phyloP scores from a whole-genome alignment of 2,329 filamentous ascomycete genomes.

The Phyllosticta citribraziliensis region DNA sequence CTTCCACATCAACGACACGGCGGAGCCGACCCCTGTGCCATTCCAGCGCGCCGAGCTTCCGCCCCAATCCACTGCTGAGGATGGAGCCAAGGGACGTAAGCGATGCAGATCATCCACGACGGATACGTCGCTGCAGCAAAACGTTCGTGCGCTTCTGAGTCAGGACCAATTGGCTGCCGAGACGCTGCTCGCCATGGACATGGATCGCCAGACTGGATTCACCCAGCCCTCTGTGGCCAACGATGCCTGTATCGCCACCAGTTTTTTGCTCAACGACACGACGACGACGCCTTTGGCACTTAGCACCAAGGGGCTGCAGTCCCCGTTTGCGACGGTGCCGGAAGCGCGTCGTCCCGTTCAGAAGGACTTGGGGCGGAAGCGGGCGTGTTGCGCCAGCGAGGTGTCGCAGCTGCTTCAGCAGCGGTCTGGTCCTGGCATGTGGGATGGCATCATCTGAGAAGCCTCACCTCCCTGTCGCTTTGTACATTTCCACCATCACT shows the following conservation, averaged over 20 bases:
- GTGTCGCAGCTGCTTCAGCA: conserved; percentile 42
- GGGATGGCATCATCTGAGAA: conserved; percentile 48
- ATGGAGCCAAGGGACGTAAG: conserved; percentile 37
- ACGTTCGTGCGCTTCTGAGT: conserved; percentile 53
- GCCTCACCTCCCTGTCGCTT: neutral
- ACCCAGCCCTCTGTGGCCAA: conserved; percentile 22
- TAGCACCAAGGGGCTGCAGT: conserved; percentile 29
- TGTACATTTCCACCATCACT: neutral
- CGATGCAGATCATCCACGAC: conserved; percentile 49
- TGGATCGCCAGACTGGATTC: conserved; percentile 8
- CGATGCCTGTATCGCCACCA: conserved; percentile 26
- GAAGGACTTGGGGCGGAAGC: conserved; percentile 47
- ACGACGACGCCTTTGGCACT: conserved; percentile 10
- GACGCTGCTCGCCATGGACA: conserved; percentile 4
- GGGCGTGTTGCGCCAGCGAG: conserved; percentile 57
- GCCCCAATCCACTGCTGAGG: conserved; percentile 8
- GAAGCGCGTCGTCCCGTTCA: conserved; percentile 36
- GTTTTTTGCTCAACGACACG: conserved; percentile 18
- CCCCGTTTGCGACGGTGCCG: conserved; percentile 28
- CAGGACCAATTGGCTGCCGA: conserved; percentile 13
- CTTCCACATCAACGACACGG: conserved; percentile 43
- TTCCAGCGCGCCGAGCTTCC: conserved; percentile 7
- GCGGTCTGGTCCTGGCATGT: conserved; percentile 53
- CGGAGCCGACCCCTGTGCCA: conserved; percentile 17
- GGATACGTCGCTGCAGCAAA: conserved; percentile 51